Base-by-base conservation (phyloP, 2,329 filamentous ascomycete genomes). In the Phoma sp. region DNA sequence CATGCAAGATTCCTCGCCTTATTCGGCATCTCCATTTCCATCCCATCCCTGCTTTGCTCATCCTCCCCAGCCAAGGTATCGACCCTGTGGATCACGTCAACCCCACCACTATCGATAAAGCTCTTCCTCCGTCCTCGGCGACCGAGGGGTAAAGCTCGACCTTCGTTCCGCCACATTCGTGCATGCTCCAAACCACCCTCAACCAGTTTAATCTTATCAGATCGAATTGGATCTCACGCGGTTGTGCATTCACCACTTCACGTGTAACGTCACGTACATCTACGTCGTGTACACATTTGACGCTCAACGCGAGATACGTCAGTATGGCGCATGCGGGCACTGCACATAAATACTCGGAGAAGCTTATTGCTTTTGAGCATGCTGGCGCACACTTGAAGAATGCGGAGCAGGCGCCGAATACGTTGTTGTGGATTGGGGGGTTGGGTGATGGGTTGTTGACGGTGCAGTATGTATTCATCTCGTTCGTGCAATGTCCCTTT, bases 391-490 rank as follows among this genome's bases (percentile, higher is more conserved):
- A 49, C 29, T 43, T 28, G 9, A 23, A 1, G n/a, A 30, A 15
- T 3, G 11, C 21, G 12, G 28, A 36, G 3, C 25, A 25, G 10
- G 6, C 3, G 26, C 52, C 76, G 71, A 28, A 90, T 73, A 86
- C 85, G 3, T 73, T 92, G 47, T 73, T 92, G 56, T 89, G 89
- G 75, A 81, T 91, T 58, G 88, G 87, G 57, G 89, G 89, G 29
- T 82, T 92, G 14, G 82, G 82, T 30, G 89, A 91, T 71, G 88
- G 88, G 1, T 84, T 88, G 53, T 84, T 89, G 58, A 87, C 85
- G 0, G 81, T 89, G 7, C 76, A 80, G 1, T 54, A 20, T 25
- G 51, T 48, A n/a, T 4, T 2, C 11, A 4, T 14, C 28, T 15
- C 18, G n/a, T 3, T 10, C 10, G 32, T 34, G 6, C 32, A 34